These are phyloP conservation scores for Lophiostoma macrostomum DNA, from an alignment of 495 filamentous ascomycete genomes.

Conservation along the genomic window DNA sequence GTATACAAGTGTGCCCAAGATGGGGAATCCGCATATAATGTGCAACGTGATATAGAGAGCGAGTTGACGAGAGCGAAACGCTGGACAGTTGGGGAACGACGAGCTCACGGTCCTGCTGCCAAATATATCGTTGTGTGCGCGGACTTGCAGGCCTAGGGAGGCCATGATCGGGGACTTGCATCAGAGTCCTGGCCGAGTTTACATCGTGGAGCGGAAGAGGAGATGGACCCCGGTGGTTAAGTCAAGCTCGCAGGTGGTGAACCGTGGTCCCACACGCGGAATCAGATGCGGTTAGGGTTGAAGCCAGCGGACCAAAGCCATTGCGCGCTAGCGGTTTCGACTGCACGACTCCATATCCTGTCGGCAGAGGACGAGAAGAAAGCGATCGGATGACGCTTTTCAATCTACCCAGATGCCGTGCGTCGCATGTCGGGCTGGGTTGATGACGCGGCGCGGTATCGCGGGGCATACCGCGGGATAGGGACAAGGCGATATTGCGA, in stretches of 20 bases:
- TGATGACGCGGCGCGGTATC: not conserved
- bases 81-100: no score
- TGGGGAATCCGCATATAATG: not conserved
- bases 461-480: not conserved
- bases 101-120: no score
- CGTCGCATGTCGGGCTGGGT: not conserved
- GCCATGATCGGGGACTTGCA: no score
- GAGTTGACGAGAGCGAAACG: no score
- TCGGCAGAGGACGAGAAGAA: not conserved
- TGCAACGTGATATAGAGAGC: not conserved
- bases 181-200: no score
- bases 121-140: no score
- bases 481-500: slow-evolving; percentile 4
- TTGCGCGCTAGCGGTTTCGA: not conserved
- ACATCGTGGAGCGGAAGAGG: no score
- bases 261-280: no score
- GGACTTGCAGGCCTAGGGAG: no score
- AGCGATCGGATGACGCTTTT: not conserved
- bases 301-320: not conserved
- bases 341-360: not conserved
- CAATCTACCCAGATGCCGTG: slow-evolving; percentile 1
- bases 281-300: no score
- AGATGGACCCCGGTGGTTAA: no score
- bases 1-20: not conserved
- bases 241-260: no score